Evolutionary conservation across 2,329 filamentous ascomycete genomes (phyloP), one percentile per base, ranked within the genome.

Genomic region (Sodiomyces alkalinus): DNA sequence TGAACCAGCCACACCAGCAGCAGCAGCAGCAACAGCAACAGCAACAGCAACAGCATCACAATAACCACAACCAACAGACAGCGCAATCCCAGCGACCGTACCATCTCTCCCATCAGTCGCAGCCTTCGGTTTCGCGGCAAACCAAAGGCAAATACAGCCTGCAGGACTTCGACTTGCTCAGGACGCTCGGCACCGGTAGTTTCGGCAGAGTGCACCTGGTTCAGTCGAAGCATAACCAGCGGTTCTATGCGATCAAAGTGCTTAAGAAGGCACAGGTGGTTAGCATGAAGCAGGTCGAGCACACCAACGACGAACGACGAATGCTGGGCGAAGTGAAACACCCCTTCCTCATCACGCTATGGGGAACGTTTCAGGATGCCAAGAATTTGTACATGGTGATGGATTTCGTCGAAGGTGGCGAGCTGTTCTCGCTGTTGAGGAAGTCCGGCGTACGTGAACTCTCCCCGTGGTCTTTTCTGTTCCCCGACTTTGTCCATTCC

Each of bases 261-360:
- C 61, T 98, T 56, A 98, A 98, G 56, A 98, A 98, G 68, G 77
- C 77, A 27, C 90, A 98, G 58, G 87, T 98, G 30, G 85, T 98
- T 54, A 93, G 93, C 64, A 96, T 98, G 90, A 98, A 98, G 70
- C 90, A 98, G 57, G 85, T 98, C 35, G 90, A 98, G 57, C 90
- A 98, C 59, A 98, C 90, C 41, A 98, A 98, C 48, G 90, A 98
- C 55, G 90, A 98, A 62, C 71, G 90, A 41, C 74, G 72, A 44
- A 98, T 98, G 90, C 61, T 98, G 45, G 81, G 83, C 51, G 80
- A 92, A 52, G 90, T 96, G 52, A 92, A 94, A 55, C 87, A 98
- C 56, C 86, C 90, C 9, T 98, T 98, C 58, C 64, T 98, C 38
- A 90, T 98, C 49, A 98, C 90, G 2, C 64, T 98, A 22, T 98